Evolutionary conservation across 768 basidiomycete genomes (phyloP).

Genomic region (Gymnopilus dilepis): DNA sequence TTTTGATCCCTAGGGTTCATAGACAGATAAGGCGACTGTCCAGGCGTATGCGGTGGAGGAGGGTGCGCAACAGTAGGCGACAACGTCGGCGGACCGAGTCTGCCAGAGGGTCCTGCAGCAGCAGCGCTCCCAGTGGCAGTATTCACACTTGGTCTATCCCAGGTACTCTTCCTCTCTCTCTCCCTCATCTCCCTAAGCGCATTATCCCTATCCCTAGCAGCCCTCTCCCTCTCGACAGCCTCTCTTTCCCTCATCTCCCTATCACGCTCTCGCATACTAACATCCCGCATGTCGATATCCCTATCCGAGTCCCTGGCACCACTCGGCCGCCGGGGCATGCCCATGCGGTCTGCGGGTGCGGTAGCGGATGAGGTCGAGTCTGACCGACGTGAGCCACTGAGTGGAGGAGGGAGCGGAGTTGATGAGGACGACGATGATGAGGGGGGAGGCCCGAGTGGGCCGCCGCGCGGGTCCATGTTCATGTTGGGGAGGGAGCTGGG

Average conservation of each 20-base stretch:
- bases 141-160: too few species aligned
- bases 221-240: slow-evolving; percentile 12
- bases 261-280: slow-evolving; percentile 10
- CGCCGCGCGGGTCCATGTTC: slow-evolving; percentile 9
- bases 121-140: too few species aligned
- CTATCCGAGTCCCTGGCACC: slow-evolving; percentile 5
- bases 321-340: slow-evolving; percentile 9
- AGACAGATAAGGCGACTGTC: not conserved
- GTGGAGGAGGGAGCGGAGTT: not conserved
- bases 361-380: slow-evolving; percentile 9
- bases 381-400: slow-evolving; percentile 8
- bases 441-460: slow-evolving; percentile 10
- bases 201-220: not conserved
- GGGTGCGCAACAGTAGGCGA: slow-evolving; percentile 1
- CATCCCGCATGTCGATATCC: slow-evolving; percentile 7
- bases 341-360: not conserved
- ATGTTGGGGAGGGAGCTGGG: not conserved
- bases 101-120: not conserved
- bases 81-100: not conserved
- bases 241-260: slow-evolving; percentile 4
- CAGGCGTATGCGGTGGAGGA: not conserved
- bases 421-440: not conserved
- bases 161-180: slow-evolving; percentile 6
- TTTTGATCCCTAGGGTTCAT: too few species aligned
- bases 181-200: not conserved